A percentile compares a stretch with the other conserved stretches of the same genome.
phyloP scores from a whole-genome alignment of 108 stramenopile species.

The Cyclostephanos tholiformis region DNA sequence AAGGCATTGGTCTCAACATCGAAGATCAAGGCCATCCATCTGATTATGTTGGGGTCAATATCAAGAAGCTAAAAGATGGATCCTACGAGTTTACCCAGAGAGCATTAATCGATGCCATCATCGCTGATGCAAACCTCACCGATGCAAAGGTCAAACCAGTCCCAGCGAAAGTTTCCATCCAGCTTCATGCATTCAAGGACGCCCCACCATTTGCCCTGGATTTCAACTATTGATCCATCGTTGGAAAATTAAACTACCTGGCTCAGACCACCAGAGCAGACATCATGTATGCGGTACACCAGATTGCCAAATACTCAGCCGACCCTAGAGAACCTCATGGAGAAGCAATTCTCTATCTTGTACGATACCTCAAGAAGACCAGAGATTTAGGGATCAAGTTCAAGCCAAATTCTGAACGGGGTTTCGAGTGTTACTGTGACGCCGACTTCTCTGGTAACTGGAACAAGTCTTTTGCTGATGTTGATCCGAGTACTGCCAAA shows the following conservation, averaged over 20 bases:
- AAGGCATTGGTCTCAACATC: constrained; percentile 23
- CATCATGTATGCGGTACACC: too few species aligned
- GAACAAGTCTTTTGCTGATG: too few species aligned
- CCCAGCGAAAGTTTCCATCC: constrained; percentile 1
- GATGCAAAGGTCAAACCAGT: too few species aligned
- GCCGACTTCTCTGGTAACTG: too few species aligned
- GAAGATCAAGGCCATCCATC: too few species aligned
- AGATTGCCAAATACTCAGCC: too few species aligned
- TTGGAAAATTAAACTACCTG: constrained; percentile 32
- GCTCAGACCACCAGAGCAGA: too few species aligned
- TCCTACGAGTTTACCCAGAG: constrained; percentile 2
- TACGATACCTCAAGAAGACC: constrained; percentile 4
- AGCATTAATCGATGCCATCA: constrained; percentile 11
- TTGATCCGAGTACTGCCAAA: too few species aligned
- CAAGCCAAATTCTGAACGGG: constrained; percentile 3
- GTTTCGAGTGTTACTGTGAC: constrained; percentile 23
- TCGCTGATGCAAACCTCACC: not conserved
- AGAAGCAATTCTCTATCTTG: not conserved
- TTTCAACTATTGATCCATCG: constrained; percentile 26
- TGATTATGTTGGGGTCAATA: too few species aligned
- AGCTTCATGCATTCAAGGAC: constrained; percentile 6
- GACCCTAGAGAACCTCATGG: too few species aligned
- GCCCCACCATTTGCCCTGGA: constrained; percentile 7
- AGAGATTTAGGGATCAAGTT: constrained; percentile 1
- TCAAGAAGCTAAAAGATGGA: too few species aligned